phyloP scores from a whole-genome alignment of 2,329 filamentous ascomycete species.

The Sporothrix euskadiensis region DNA sequence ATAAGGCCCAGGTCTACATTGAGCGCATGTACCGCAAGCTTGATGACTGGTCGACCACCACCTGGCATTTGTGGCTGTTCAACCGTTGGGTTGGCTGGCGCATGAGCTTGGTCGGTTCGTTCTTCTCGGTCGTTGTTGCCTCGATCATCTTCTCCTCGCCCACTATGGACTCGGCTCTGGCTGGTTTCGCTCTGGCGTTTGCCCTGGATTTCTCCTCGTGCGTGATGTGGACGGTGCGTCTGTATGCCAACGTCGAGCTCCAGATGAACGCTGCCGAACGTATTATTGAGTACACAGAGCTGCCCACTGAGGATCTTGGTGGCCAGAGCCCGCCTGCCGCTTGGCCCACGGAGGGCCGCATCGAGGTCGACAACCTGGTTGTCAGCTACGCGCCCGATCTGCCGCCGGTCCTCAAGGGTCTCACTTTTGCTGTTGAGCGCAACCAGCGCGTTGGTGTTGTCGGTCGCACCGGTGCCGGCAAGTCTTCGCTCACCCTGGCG shows the following conservation, averaged over 20 bases:
- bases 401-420: constrained; percentile 67
- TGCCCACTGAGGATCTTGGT: constrained; percentile 65
- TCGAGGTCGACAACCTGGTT: constrained; percentile 73
- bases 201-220: constrained; percentile 66
- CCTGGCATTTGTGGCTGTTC: constrained; percentile 69
- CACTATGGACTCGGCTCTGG: constrained; percentile 66
- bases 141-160: constrained; percentile 62
- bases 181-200: constrained; percentile 75
- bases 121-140: constrained; percentile 67
- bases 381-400: constrained; percentile 71
- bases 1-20: constrained; percentile 66
- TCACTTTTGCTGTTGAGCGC: constrained; percentile 65
- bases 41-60: constrained; percentile 66
- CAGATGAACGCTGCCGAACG: constrained; percentile 79
- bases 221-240: constrained; percentile 65
- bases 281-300: constrained; percentile 71
- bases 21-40: constrained; percentile 69
- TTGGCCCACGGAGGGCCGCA: constrained; percentile 72
- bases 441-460: constrained; percentile 75
- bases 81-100: constrained; percentile 77
- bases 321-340: constrained; percentile 64
- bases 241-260: constrained; percentile 70
- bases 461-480: constrained; percentile 75
- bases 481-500: constrained; percentile 72
- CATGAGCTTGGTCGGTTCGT: constrained; percentile 67